phyloP scores from a whole-genome alignment of 75 land plant genomes.

The Selaginella moellendorffii region DNA sequence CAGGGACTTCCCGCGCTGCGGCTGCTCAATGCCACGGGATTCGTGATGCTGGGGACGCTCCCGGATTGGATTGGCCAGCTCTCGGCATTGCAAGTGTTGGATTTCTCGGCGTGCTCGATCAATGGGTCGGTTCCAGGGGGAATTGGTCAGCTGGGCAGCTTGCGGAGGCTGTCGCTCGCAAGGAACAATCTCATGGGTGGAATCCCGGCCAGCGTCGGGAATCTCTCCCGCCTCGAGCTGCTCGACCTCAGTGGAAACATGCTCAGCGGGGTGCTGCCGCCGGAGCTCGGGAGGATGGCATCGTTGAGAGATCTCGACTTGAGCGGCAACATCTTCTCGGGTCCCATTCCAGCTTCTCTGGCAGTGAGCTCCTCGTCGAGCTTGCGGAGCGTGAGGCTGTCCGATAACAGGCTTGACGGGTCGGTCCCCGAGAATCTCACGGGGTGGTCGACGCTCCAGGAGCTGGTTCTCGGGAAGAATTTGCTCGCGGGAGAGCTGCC shows the following conservation, averaged over 20 bases:
- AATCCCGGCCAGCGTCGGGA: slow-evolving; percentile 35
- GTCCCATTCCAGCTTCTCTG: background rate
- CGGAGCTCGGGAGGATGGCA: background rate
- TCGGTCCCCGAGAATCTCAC: slow-evolving; percentile 9
- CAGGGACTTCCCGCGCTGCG: slow-evolving; percentile 34
- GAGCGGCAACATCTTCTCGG: slow-evolving; percentile 13
- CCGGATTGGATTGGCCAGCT: slow-evolving; percentile 63
- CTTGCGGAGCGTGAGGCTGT: slow-evolving; percentile 9
- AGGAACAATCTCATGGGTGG: slow-evolving; percentile 46
- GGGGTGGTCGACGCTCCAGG: slow-evolving; percentile 6
- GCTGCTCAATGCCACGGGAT: slow-evolving; percentile 52
- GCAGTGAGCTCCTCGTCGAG: background rate
- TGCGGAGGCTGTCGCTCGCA: slow-evolving; percentile 42
- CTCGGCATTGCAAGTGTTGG: slow-evolving; percentile 26
- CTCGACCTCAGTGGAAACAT: slow-evolving; percentile 22
- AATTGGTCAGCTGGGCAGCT: slow-evolving; percentile 22
- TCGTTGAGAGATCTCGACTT: background rate
- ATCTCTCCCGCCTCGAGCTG: slow-evolving; percentile 15
- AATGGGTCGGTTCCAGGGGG: slow-evolving; percentile 43
- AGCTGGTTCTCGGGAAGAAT: background rate
- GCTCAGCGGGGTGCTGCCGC: background rate
- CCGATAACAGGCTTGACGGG: slow-evolving; percentile 5
- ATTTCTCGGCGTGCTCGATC: slow-evolving; percentile 41
- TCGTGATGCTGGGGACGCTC: slow-evolving; percentile 50
- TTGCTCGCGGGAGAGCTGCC: background rate